Evolutionary conservation across 139 green algal genomes (phyloP).

Genomic region (Asterochloris erici): DNA sequence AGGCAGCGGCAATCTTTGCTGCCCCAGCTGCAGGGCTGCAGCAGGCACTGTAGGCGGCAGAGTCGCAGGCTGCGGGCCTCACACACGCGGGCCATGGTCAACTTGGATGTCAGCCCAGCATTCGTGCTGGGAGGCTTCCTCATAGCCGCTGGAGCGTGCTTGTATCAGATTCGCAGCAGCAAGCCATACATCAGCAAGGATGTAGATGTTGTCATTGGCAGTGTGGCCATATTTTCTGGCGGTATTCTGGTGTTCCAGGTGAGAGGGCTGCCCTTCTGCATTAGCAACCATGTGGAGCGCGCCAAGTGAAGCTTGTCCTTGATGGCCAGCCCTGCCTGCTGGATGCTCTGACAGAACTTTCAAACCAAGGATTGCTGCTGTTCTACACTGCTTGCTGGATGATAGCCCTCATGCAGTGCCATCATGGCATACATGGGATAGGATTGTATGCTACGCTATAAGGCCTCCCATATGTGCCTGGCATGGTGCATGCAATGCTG

Average conservation of each 20-base stretch:
- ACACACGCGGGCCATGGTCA: slow-evolving; percentile 48
- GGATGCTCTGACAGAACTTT: too few relatives aligned
- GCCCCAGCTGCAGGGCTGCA: not conserved
- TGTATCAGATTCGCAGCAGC: slow-evolving; percentile 55
- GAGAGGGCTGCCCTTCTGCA: not conserved
- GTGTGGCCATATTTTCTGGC: slow-evolving; percentile 53
- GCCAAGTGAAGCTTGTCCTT: not conserved
- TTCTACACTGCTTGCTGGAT: too few relatives aligned
- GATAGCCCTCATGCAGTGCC: too few relatives aligned
- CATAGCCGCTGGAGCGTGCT: slow-evolving; percentile 44
- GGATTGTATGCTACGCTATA: too few relatives aligned
- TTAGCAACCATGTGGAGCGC: not conserved
- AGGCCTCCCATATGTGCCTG: too few relatives aligned
- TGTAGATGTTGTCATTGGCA: slow-evolving; percentile 68
- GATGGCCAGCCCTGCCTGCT: too few relatives aligned
- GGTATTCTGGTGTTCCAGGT: slow-evolving; percentile 78
- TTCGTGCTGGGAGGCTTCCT: slow-evolving; percentile 56
- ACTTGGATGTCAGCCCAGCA: slow-evolving; percentile 66
- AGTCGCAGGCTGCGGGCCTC: not conserved
- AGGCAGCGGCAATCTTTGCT: not conserved
- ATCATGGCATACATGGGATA: too few relatives aligned
- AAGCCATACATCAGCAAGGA: slow-evolving; percentile 56
- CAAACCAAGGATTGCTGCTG: too few relatives aligned
- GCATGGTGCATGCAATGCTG: too few relatives aligned
- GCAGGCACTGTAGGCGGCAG: not conserved